phyloP scores from a whole-genome alignment of 2,329 filamentous ascomycete genomes.

The Penicillium thymicola region DNA sequence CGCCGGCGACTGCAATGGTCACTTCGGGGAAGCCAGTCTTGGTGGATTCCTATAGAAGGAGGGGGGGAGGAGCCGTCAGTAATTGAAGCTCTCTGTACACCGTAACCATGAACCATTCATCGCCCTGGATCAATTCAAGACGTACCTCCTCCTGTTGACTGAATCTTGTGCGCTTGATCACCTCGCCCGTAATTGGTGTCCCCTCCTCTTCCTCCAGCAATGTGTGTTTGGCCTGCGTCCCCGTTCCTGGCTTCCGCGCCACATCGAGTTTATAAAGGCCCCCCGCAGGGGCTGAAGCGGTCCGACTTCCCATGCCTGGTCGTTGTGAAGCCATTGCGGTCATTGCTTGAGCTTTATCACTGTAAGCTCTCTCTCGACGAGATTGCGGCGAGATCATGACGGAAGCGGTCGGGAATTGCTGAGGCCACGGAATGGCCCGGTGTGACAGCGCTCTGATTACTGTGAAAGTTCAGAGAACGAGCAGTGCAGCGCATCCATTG shows the following conservation, averaged over 20 bases:
- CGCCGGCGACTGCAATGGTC: conserved; percentile 58
- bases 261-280: conserved; percentile 28
- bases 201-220: conserved; percentile 33
- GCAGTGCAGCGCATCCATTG: conserved; percentile 34
- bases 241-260: conserved; percentile 18
- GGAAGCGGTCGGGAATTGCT: conserved; percentile 8
- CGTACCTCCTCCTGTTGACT: conserved; percentile 27
- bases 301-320: conserved; percentile 34
- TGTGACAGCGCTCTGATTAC: conserved; percentile 24
- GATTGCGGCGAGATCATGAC: conserved; percentile 29
- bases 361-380: conserved; percentile 32
- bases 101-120: not conserved
- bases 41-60: conserved; percentile 18
- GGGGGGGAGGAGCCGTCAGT: conserved; percentile 8
- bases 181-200: conserved; percentile 12
- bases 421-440: conserved; percentile 9
- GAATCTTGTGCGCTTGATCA: conserved; percentile 11
- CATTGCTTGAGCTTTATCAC: conserved; percentile 29
- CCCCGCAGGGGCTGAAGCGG: conserved; percentile 35
- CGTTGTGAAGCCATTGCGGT: conserved; percentile 25
- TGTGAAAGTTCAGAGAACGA: conserved; percentile 29
- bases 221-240: conserved; percentile 20
- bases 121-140: not conserved
- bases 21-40: conserved; percentile 49
- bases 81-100: not conserved